Conservation (phyloP, 495 filamentous ascomycete genomes). For the Clavariopsis aquatica region DNA sequence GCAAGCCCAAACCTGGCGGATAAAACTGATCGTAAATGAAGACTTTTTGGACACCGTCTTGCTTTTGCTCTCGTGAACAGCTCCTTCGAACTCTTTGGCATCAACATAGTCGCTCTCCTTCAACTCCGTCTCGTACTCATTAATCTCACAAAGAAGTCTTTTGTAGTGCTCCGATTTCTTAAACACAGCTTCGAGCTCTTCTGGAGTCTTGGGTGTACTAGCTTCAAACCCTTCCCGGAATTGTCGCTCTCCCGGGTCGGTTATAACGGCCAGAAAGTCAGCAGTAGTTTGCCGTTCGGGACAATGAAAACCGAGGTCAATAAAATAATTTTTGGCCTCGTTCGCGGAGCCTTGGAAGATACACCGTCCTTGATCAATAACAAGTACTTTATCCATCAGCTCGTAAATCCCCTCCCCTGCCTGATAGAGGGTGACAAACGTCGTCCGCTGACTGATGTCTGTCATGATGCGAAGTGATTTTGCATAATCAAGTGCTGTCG, state of each 20-base stretch:
- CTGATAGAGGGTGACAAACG: constrained; percentile 82
- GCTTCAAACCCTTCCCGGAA: constrained; percentile 65
- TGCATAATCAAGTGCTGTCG: constrained; percentile 77
- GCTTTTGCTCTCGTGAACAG: constrained; percentile 68
- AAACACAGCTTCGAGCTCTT: constrained; percentile 65
- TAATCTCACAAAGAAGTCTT: constrained; percentile 57
- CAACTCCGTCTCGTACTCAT: constrained; percentile 61
- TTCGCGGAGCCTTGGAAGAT: constrained; percentile 65
- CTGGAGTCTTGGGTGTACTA: constrained; percentile 61
- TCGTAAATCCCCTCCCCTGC: constrained; percentile 82
- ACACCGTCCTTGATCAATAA: constrained; percentile 67
- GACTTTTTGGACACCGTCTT: constrained; percentile 69
- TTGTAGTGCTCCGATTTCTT: constrained; percentile 55
- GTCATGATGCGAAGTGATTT: constrained; percentile 80
- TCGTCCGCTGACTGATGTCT: constrained; percentile 76
- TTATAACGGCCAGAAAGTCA: constrained; percentile 74
- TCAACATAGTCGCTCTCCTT: constrained; percentile 62
- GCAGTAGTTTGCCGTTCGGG: constrained; percentile 69
- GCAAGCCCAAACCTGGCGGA: constrained; percentile 68
- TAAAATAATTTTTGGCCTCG: constrained; percentile 68
- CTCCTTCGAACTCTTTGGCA: constrained; percentile 67
- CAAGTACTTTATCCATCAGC: constrained; percentile 74
- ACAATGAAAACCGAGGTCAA: constrained; percentile 67
- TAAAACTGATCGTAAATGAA: constrained; percentile 69
- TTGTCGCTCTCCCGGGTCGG: constrained; percentile 69